These are phyloP conservation scores for Straminergon stramineum DNA, from an alignment of 225 moss, liverwort and hornwort species.

Conservation along the genomic window DNA sequence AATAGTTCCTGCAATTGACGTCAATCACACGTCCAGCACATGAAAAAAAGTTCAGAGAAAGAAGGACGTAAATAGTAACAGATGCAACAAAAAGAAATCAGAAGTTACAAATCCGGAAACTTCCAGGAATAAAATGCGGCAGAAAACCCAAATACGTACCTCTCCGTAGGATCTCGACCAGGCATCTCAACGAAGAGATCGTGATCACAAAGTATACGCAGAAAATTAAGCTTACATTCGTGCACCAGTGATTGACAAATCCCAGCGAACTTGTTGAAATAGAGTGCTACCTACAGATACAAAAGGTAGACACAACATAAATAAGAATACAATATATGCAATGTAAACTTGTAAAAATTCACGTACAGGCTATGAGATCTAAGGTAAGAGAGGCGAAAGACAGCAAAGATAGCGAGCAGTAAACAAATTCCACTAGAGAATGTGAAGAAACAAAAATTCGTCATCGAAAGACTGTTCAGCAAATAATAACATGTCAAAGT, in stretches of 20 bases:
- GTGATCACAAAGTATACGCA: constrained; percentile 87
- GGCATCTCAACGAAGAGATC: constrained; percentile 99
- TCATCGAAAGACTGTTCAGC: not conserved
- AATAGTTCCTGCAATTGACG: constrained; percentile 61
- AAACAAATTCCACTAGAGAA: not conserved
- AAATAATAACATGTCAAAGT: not conserved
- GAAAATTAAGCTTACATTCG: constrained; percentile 93
- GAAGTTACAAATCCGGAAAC: not conserved
- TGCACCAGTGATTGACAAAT: constrained; percentile 85
- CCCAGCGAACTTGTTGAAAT: constrained; percentile 86
- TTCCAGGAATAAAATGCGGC: not conserved
- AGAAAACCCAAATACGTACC: constrained; percentile 17
- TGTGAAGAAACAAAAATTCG: not conserved
- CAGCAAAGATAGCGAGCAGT: not conserved
- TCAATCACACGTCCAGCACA: not conserved
- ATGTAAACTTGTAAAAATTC: not conserved
- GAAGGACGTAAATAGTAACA: not conserved
- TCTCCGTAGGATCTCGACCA: constrained; percentile 91
- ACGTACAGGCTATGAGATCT: not conserved
- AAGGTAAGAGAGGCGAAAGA: not conserved
- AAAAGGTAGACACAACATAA: not conserved
- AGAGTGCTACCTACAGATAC: constrained; percentile 68
- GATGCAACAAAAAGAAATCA: not conserved
- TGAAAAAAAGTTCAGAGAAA: not conserved
- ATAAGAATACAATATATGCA: not conserved